Conservation (phyloP, 73 alveolate species). For the Urostyla sp. region DNA sequence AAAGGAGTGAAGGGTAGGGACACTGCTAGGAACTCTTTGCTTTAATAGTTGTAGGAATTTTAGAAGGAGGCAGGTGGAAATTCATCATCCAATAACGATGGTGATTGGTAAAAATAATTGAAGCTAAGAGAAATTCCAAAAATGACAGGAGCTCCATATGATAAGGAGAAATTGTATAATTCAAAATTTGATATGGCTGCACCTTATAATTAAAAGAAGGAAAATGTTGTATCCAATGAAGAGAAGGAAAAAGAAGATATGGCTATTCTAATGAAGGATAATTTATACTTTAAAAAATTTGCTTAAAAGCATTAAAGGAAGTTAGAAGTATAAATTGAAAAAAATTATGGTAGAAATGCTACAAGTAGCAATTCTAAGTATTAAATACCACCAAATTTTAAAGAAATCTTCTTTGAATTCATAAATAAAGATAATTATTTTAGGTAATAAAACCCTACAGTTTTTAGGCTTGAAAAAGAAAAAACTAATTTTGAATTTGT, state of each 20-base stretch:
- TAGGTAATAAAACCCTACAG: background rate
- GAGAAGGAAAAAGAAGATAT: background rate
- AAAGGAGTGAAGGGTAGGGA: no score
- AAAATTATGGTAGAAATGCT: background rate
- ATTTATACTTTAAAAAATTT: constrained; percentile 8
- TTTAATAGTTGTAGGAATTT: no score
- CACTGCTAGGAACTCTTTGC: no score
- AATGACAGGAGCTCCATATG: constrained; percentile 11
- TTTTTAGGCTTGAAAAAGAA: background rate
- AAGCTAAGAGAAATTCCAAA: constrained; percentile 13
- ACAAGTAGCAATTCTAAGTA: background rate
- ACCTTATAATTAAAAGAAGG: background rate
- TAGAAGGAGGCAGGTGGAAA: no score
- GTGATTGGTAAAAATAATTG: no score
- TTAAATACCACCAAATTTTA: constrained; percentile 5
- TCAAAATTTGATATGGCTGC: constrained; percentile 3
- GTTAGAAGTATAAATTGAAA: background rate
- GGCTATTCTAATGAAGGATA: constrained; percentile 15
- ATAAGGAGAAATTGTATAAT: constrained; percentile 7
- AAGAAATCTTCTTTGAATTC: background rate
- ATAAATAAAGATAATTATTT: constrained; percentile 10
- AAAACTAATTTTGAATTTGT: background rate
- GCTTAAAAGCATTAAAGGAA: constrained; percentile 33
- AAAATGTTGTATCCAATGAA: background rate
- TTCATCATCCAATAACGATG: no score